Conservation (phyloP, 1,139 yeast genomes). For the Taphrina flavorubra region DNA sequence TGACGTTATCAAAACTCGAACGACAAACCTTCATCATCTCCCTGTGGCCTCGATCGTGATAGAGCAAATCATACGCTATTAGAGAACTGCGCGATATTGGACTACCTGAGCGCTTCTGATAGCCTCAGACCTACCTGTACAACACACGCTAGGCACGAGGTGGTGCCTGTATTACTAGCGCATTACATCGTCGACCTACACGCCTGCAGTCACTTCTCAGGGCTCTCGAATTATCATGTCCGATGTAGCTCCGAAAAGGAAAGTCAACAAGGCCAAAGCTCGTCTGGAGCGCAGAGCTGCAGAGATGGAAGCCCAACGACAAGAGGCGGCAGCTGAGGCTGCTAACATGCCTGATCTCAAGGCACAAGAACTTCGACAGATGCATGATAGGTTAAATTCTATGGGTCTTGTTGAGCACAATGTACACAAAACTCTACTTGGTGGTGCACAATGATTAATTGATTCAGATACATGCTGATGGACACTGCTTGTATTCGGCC, state of each 20-base stretch:
- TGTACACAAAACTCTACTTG: slow-evolving; percentile 33
- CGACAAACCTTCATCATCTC: no score
- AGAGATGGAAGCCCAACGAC: slow-evolving; percentile 65
- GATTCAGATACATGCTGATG: slow-evolving; percentile 73
- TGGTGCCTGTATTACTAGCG: no score
- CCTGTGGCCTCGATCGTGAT: no score
- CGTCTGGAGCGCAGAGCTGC: slow-evolving; percentile 76
- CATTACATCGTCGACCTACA: no score
- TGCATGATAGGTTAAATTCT: slow-evolving; percentile 60
- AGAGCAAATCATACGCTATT: no score
- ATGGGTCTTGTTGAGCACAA: slow-evolving; percentile 63
- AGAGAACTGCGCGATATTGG: no score
- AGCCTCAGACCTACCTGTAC: no score
- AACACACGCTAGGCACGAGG: no score
- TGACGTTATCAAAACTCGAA: no score
- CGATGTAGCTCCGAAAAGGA: slow-evolving; percentile 47
- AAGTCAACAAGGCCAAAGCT: slow-evolving; percentile 83
- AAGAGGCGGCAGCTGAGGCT: slow-evolving; percentile 77
- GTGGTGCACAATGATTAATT: slow-evolving; percentile 46
- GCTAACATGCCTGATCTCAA: slow-evolving; percentile 68
- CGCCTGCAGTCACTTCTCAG: not conserved
- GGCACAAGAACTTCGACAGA: slow-evolving; percentile 69
- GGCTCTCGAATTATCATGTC: not conserved
- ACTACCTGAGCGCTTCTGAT: no score
- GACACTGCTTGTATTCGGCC: slow-evolving; percentile 90